Percentiles rank a stretch among this genome's conserved stretches.
These are phyloP conservation scores for Fusarium cyanostomum DNA, from an alignment of 2,329 filamentous ascomycete species.

Conservation along the genomic window DNA sequence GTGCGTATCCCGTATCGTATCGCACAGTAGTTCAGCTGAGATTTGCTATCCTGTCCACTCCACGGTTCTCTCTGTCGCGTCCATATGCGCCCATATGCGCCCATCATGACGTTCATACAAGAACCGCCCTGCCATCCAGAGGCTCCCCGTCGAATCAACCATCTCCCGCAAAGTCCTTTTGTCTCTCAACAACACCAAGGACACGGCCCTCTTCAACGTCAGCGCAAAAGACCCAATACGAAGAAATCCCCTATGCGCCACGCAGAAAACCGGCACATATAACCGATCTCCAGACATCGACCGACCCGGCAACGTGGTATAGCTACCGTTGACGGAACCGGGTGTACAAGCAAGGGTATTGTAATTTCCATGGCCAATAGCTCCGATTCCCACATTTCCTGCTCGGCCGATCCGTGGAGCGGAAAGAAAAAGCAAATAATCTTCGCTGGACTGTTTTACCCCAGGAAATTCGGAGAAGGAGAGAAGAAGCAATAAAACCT, in stretches of 20 bases:
- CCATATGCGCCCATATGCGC: no score
- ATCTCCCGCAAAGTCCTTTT: background rate
- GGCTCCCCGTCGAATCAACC: no score
- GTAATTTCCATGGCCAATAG: conserved; percentile 7
- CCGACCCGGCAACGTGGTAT: conserved; percentile 34
- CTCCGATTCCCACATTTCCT: background rate
- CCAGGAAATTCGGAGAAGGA: conserved; percentile 38
- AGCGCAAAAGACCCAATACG: no score
- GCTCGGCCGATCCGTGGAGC: background rate
- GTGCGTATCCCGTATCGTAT: no score
- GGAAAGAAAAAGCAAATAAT: conserved; percentile 31
- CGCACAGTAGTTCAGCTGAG: no score
- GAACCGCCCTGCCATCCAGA: no score
- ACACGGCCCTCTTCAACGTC: background rate
- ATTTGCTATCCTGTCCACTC: no score
- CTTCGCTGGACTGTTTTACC: conserved; percentile 28
- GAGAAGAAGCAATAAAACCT: conserved; percentile 4
- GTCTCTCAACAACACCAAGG: background rate
- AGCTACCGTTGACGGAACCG: conserved; percentile 37
- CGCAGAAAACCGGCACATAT: background rate
- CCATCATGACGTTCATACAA: no score
- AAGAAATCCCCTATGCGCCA: background rate
- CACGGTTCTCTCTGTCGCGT: no score
- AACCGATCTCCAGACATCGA: conserved; percentile 5
- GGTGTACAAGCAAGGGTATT: conserved; percentile 18